phyloP scores from a whole-genome alignment of 208 protist species.

The Leishmania major region DNA sequence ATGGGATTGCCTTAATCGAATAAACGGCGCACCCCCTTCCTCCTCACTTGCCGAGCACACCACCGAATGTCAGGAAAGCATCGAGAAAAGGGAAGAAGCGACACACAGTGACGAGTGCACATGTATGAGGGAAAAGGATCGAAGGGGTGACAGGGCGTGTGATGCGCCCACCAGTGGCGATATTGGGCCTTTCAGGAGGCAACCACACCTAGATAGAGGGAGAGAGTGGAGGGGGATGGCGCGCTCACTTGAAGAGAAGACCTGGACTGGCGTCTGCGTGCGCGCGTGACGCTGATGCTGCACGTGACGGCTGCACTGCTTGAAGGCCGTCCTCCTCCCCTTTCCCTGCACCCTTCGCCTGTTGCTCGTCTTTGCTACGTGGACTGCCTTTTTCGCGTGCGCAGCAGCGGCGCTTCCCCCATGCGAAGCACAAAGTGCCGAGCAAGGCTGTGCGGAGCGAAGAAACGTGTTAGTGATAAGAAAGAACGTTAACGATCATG shows the following conservation, averaged over 20 bases:
- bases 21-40: neutral
- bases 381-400: neutral
- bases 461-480: neutral
- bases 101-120: neutral
- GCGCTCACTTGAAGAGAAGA: neutral
- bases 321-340: neutral
- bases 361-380: neutral
- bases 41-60: neutral
- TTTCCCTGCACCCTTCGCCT: neutral
- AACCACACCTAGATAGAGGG: neutral
- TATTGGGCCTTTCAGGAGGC: neutral
- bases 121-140: neutral
- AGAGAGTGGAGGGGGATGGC: neutral
- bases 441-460: neutral
- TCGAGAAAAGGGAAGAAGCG: neutral
- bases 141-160: neutral
- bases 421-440: neutral
- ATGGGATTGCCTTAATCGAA: slow-evolving; percentile 1
- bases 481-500: neutral
- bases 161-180: neutral
- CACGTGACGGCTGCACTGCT: neutral
- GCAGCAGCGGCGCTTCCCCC: neutral
- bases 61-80: neutral
- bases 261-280: neutral
- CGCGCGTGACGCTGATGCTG: neutral